These are phyloP conservation scores for Tolypocladium sp. DNA, from an alignment of 2,329 filamentous ascomycete species.

Conservation along the genomic window DNA sequence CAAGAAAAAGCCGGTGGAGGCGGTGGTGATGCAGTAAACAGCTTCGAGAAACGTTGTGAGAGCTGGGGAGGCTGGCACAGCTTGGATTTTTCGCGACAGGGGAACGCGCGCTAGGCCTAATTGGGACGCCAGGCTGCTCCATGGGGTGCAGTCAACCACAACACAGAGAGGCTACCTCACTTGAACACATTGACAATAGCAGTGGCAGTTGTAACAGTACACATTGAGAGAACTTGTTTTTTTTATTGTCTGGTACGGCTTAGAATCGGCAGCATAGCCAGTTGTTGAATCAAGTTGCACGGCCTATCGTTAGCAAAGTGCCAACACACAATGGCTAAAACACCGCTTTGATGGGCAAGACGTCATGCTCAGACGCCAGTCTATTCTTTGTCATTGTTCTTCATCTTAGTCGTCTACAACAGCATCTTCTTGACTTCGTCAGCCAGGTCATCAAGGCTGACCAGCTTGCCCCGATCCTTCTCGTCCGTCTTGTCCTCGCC, in stretches of 20 bases:
- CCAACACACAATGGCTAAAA: too few relatives aligned
- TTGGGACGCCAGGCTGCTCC: not conserved
- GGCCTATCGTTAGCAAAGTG: not conserved
- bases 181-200: not conserved
- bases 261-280: not conserved
- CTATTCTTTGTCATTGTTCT: not conserved
- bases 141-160: not conserved
- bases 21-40: not conserved
- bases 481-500: slow-evolving; percentile 78
- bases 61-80: slow-evolving; percentile 23
- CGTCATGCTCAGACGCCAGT: not conserved
- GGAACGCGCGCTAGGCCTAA: slow-evolving; percentile 4
- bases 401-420: slow-evolving; percentile 2
- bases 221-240: too few relatives aligned
- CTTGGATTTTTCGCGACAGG: slow-evolving; percentile 28
- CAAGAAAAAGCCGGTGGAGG: not conserved
- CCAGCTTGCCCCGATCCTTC: slow-evolving; percentile 69
- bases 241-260: too few relatives aligned
- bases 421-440: slow-evolving; percentile 45
- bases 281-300: not conserved
- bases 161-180: not conserved
- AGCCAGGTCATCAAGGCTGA: slow-evolving; percentile 55
- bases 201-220: not conserved
- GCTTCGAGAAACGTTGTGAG: not conserved
- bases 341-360: not conserved